Evolutionary conservation across 2,329 filamentous ascomycete species (phyloP), one percentile per base, ranked within the genome.

Genomic region (Phialophora expanda): DNA sequence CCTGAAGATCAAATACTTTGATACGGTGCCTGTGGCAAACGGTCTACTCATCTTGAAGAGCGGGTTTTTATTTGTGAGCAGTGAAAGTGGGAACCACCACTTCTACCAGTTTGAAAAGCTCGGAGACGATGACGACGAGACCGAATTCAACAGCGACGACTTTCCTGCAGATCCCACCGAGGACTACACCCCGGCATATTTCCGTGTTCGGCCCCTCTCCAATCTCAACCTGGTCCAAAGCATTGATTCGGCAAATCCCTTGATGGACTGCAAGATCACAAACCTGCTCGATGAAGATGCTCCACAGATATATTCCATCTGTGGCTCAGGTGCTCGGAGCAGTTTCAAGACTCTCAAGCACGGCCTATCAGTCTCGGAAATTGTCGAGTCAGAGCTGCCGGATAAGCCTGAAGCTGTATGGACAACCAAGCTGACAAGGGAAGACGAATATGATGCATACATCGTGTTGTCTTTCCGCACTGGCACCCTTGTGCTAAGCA

Each of bases 71-170:
- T 99, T 95, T 74, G 90, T 94, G 61, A 92, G 93, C 7, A 92
- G 91, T 74, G 94, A 99, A 78, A 93, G 90, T 69, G 95, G 96
- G 32, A 95, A 97, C 76, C 91, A 96, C 75, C 88, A 93, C 66
- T 93, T 99, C 72, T 99, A 98, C 78, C 94, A 98, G 76, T 96
- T 99, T 69, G 93, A 97, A 77, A 96, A 97, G 74, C 87, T 99
- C 6, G 96, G 94, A 50, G 95, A 99, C 69, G 94, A 98, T 73
- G 93, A 96, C 68, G 90, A 96, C 1, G 93, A 98, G 77, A 84
- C 88, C 0, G 90, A 97, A 74, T 97, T 93, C 74, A 85, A 83
- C 28, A 97, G 93, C 77, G 92, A 95, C 61, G 84, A 90, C 69
- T 97, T 90, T 70, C 89, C 92, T 0, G 85, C 89, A 0, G 92